Conservation (phyloP, 2,329 filamentous ascomycete genomes). For the Beauveria pseudobassiana region DNA sequence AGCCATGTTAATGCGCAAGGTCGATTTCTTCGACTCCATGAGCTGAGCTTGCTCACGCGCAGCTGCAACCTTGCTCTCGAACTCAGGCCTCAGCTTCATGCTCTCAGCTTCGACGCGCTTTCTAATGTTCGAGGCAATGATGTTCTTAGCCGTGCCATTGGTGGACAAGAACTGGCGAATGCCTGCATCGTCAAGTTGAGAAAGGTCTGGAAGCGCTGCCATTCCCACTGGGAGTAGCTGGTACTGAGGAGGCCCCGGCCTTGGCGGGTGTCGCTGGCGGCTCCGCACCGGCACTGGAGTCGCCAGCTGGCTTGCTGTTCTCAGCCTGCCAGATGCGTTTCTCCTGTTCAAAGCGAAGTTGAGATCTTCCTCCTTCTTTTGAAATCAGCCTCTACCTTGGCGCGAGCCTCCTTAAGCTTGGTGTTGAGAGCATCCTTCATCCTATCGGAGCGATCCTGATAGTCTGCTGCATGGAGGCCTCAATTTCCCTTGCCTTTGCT, state of each 20-base stretch:
- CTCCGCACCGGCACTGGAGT: slow-evolving; percentile 13
- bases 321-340: slow-evolving; percentile 55
- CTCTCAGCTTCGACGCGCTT: slow-evolving; percentile 62
- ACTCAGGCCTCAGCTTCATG: slow-evolving; percentile 50
- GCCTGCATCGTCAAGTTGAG: slow-evolving; percentile 45
- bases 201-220: slow-evolving; percentile 32
- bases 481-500: slow-evolving; percentile 54
- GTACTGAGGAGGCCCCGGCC: slow-evolving; percentile 24
- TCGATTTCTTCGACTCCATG: slow-evolving; percentile 67
- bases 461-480: slow-evolving; percentile 51
- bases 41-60: slow-evolving; percentile 58
- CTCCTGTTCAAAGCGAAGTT: slow-evolving; percentile 54
- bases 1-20: slow-evolving; percentile 69
- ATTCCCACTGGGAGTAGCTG: slow-evolving; percentile 28
- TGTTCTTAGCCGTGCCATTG: slow-evolving; percentile 50
- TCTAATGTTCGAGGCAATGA: slow-evolving; percentile 56
- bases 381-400: slow-evolving; percentile 42
- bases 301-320: slow-evolving; percentile 25
- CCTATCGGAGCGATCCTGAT: slow-evolving; percentile 60
- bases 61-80: slow-evolving; percentile 39
- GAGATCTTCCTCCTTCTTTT: slow-evolving; percentile 49
- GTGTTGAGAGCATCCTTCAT: slow-evolving; percentile 63
- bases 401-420: slow-evolving; percentile 60
- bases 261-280: slow-evolving; percentile 25
- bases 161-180: slow-evolving; percentile 49